These are phyloP conservation scores for Rosa chinensis DNA, from an alignment of 306 rosid species.

Conservation along the genomic window DNA sequence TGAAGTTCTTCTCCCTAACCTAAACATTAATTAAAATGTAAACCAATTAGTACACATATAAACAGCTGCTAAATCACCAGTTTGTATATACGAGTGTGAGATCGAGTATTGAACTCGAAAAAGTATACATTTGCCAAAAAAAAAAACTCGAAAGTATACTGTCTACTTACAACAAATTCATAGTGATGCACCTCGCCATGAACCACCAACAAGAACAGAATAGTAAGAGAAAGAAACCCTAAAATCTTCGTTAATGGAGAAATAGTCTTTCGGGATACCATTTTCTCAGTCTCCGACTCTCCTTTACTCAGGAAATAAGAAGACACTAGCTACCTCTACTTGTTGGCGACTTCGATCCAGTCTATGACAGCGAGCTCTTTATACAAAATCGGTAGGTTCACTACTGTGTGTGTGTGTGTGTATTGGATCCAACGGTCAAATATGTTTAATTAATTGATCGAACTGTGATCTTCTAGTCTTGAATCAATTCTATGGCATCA, in stretches of 20 bases:
- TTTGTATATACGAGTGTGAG: no score
- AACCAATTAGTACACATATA: no score
- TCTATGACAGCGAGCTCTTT: no score
- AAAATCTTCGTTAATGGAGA: not conserved
- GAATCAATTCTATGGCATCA: no score
- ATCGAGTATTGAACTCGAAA: not conserved
- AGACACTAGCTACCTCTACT: not conserved
- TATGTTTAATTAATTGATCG: no score
- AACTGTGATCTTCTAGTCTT: no score
- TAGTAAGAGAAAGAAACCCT: not conserved
- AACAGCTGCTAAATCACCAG: no score
- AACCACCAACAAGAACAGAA: not conserved
- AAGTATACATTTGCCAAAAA: no score
- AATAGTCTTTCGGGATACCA: not conserved
- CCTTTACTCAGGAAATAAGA: no score
- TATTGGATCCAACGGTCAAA: no score
- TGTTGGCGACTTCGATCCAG: not conserved
- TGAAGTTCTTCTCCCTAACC: conserved; percentile 15
- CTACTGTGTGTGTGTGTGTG: no score
- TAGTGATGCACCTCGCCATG: not conserved
- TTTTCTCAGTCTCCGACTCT: not conserved
- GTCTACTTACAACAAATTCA: conserved; percentile 5
- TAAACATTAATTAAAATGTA: not conserved
- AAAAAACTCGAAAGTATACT: not conserved
- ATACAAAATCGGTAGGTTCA: not conserved